These are phyloP conservation scores for Phytophthora quininea DNA, from an alignment of 352 stramenopile genomes.

Conservation along the genomic window DNA sequence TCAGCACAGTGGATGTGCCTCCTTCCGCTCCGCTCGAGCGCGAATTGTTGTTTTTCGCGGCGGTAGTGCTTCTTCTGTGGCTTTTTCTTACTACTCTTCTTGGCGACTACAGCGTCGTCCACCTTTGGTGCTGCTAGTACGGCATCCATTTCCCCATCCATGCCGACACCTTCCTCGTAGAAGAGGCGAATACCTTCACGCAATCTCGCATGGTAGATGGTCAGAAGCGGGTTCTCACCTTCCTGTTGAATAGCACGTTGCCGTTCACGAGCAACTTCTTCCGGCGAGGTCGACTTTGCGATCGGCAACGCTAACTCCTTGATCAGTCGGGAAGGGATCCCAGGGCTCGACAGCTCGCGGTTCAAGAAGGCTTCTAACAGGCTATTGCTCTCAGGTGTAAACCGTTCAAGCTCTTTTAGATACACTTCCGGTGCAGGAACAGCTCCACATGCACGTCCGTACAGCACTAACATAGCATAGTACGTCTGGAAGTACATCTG, in stretches of 20 bases:
- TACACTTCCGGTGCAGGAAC: constrained; percentile 67
- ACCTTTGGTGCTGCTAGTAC: constrained; percentile 47
- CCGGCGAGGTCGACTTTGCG: constrained; percentile 17
- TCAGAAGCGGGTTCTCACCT: constrained; percentile 51
- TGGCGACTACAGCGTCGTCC: constrained; percentile 15
- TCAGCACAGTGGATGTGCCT: constrained; percentile 20
- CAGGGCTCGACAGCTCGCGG: constrained; percentile 41
- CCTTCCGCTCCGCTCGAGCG: constrained; percentile 5
- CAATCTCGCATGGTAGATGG: constrained; percentile 64
- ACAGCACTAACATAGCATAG: constrained; percentile 74
- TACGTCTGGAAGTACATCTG: constrained; percentile 87
- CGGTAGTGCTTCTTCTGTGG: constrained; percentile 70
- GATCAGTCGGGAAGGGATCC: constrained; percentile 29
- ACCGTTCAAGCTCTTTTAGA: constrained; percentile 58
- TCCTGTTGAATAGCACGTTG: constrained; percentile 28
- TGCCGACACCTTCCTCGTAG: constrained; percentile 80
- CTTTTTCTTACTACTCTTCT: constrained; percentile 61
- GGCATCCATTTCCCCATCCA: constrained; percentile 82
- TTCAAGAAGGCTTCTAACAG: constrained; percentile 68
- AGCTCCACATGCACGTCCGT: constrained; percentile 63
- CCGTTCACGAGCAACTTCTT: constrained; percentile 27
- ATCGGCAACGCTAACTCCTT: constrained; percentile 52
- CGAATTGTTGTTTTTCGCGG: constrained; percentile 38
- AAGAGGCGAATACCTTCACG: constrained; percentile 77
- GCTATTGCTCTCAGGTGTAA: constrained; percentile 39